Conservation (phyloP, 2,329 filamentous ascomycete species). For the Pseudocercospora vitis region DNA sequence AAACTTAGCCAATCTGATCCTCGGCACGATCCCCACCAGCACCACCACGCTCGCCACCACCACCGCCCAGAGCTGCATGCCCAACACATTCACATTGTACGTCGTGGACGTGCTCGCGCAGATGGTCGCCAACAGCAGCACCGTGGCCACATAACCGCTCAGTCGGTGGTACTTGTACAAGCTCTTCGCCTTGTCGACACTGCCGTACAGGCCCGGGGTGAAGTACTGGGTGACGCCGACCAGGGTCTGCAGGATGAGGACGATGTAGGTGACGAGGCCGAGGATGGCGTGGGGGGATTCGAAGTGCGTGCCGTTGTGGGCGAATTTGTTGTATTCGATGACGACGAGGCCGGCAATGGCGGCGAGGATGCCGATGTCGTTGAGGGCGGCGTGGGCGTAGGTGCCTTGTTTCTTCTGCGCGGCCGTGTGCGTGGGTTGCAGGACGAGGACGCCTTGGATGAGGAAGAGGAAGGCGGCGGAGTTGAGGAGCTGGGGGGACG, state of each 20-base stretch:
- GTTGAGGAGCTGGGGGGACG: conserved; percentile 37
- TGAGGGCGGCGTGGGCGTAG: conserved; percentile 67
- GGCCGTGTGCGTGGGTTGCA: conserved; percentile 82
- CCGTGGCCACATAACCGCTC: conserved; percentile 70
- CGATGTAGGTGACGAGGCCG: conserved; percentile 71
- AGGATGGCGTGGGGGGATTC: conserved; percentile 78
- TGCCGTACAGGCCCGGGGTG: conserved; percentile 71
- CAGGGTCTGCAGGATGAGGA: conserved; percentile 70
- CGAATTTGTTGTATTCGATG: conserved; percentile 82
- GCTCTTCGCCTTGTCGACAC: conserved; percentile 73
- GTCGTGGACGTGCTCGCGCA: conserved; percentile 72
- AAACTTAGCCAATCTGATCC: conserved; percentile 81
- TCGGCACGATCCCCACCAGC: conserved; percentile 69
- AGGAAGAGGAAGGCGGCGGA: conserved; percentile 69
- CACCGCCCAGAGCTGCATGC: conserved; percentile 75
- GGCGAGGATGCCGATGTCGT: conserved; percentile 61
- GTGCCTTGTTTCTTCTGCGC: conserved; percentile 68
- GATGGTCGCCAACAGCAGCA: conserved; percentile 72
- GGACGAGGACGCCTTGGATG: conserved; percentile 75
- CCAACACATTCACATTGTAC: conserved; percentile 67
- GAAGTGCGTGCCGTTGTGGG: conserved; percentile 68
- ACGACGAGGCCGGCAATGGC: conserved; percentile 66
- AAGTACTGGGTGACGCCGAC: conserved; percentile 84
- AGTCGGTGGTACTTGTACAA: conserved; percentile 88
- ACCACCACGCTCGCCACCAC: conserved; percentile 66